These are phyloP conservation scores for Solanum chilense DNA, from an alignment of 257 asterid species.

Conservation along the genomic window DNA sequence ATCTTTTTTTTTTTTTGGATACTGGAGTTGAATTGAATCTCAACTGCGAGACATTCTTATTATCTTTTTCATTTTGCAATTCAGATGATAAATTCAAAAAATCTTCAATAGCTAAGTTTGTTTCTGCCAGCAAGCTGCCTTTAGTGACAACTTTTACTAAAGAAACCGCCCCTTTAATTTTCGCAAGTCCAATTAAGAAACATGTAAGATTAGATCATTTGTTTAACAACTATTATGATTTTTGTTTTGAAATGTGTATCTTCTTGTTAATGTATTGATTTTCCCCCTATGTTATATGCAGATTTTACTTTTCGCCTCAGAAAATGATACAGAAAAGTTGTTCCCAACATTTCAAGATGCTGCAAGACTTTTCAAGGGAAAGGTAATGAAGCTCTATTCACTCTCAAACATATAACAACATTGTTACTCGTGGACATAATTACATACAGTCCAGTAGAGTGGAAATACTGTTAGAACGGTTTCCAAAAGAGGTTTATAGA, in stretches of 20 bases:
- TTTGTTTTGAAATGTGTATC: not conserved
- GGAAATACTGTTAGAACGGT: not conserved
- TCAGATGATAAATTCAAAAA: constrained; percentile 65
- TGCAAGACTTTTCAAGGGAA: constrained; percentile 83
- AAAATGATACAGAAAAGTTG: constrained; percentile 39
- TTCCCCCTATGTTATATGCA: constrained; percentile 10
- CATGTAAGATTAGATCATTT: constrained; percentile 34
- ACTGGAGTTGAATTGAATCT: not conserved
- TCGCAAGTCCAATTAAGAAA: constrained; percentile 72
- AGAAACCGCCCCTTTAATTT: constrained; percentile 68
- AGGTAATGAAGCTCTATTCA: constrained; percentile 33
- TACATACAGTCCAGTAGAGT: not conserved
- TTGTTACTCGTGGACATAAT: not conserved
- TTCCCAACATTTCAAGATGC: constrained; percentile 71
- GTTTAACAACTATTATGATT: not conserved
- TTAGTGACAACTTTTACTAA: constrained; percentile 64
- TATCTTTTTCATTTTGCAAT: not conserved
- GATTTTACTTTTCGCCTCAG: constrained; percentile 77
- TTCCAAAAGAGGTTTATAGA: not conserved
- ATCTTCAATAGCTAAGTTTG: constrained; percentile 57
- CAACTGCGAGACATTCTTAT: not conserved
- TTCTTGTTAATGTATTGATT: not conserved
- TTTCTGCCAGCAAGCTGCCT: constrained; percentile 81
- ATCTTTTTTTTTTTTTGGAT: not conserved
- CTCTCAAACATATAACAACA: not conserved